phyloP scores from a whole-genome alignment of 73 alveolate species.

The Paramecium bursaria region DNA sequence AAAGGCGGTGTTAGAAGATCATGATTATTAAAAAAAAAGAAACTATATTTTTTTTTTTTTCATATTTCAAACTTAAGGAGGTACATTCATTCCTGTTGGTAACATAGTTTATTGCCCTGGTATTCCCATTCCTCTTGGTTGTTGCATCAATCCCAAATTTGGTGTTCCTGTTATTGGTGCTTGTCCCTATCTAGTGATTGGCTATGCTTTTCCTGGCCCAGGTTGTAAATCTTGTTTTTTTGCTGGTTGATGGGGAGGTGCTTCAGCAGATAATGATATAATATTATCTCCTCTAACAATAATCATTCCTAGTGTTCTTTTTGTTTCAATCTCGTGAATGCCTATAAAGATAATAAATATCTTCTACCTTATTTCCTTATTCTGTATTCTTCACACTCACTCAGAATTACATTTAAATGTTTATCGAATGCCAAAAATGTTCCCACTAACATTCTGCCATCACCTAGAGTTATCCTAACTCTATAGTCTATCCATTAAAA shows the following conservation, averaged over 20 bases:
- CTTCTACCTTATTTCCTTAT: conserved; percentile 62
- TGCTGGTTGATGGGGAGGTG: conserved; percentile 95
- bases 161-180: conserved; percentile 52
- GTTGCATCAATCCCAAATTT: conserved; percentile 11
- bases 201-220: conserved; percentile 77
- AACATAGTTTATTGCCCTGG: conserved; percentile 57
- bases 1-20: conserved; percentile 58
- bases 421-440: conserved; percentile 97
- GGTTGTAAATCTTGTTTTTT: conserved; percentile 85
- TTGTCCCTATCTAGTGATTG: conserved; percentile 52
- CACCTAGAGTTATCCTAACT: conserved; percentile 94
- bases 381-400: conserved; percentile 99
- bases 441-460: conserved; percentile 93
- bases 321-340: conserved; percentile 69
- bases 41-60: conserved; percentile 24
- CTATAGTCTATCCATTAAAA: conserved; percentile 99
- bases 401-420: conserved; percentile 97
- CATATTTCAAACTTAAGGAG: conserved; percentile 55
- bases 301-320: conserved; percentile 76
- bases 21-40: background rate
- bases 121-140: conserved; percentile 54
- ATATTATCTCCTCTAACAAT: conserved; percentile 96
- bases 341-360: conserved; percentile 22
- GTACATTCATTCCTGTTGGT: conserved; percentile 61
- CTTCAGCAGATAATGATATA: conserved; percentile 97